Conservation (phyloP, 306 rosid species). For the Amphicarpaea edgeworthii region DNA sequence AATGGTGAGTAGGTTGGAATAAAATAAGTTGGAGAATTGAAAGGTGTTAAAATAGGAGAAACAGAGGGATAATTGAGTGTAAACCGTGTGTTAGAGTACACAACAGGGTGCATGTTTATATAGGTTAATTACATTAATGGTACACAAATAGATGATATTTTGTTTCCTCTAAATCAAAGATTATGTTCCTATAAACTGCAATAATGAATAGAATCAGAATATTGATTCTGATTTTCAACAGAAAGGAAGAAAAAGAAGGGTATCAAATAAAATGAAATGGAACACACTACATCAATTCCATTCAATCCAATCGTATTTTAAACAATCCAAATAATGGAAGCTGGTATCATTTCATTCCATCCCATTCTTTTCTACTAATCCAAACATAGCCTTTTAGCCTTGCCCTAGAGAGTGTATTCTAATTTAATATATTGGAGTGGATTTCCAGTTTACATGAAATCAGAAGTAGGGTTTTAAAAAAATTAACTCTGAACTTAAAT, state of each 20-base stretch:
- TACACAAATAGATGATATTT: too few species aligned
- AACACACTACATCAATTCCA: not conserved
- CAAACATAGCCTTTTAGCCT: not conserved
- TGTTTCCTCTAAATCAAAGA: too few species aligned
- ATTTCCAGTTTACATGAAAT: slow-evolving; percentile 37
- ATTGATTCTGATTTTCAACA: too few species aligned
- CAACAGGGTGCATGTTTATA: too few species aligned
- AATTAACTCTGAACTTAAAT: slow-evolving; percentile 11
- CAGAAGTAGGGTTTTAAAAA: not conserved
- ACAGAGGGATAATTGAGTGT: too few species aligned
- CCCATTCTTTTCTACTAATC: not conserved
- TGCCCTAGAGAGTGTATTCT: slow-evolving; percentile 13
- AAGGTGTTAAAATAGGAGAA: too few species aligned
- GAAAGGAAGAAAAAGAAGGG: not conserved
- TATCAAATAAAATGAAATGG: not conserved
- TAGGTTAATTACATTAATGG: too few species aligned
- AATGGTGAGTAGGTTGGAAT: not conserved
- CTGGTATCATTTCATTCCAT: not conserved
- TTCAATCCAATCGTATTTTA: not conserved
- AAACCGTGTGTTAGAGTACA: too few species aligned
- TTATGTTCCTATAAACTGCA: too few species aligned
- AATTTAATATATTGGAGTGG: slow-evolving; percentile 1
- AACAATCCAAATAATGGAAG: slow-evolving; percentile 1
- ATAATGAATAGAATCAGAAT: too few species aligned
- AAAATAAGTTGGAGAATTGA: not conserved